Base-by-base conservation (phyloP, 1,284 basidiomycete species). In the Pyrrhoderma noxium region DNA sequence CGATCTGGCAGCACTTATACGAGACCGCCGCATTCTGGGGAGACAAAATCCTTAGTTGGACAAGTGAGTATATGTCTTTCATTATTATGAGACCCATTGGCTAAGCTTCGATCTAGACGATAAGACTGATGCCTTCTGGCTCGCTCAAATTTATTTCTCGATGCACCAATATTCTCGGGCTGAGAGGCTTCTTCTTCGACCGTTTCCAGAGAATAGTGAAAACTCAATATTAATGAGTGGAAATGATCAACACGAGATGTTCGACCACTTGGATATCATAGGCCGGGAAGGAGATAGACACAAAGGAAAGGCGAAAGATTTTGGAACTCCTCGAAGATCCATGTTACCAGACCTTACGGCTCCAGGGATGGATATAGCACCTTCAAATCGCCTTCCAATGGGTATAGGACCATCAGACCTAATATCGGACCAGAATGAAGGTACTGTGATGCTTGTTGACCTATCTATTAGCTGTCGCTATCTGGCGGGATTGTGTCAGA, bases 11-110 rank as follows among this genome's bases (percentile, higher is more conserved):
- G 66, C 95, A 99, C 71, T 71, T 99, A 25, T 97, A 98, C 67
- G 91, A 94, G 58, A 97, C 95, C 0, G 96, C 96, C 11, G 87
- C 90, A 8, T 98, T 98, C 65, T 99, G 96, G 96, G 96, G 94
- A 2, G 90, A 95, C 70, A 98, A 99, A 68, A 81, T 98, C 41
- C 72, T 97, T 35, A 88, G 81, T 51, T 92, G 93, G 84, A 97
- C 95, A 39, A 87, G 93, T 95, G 64, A 67, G 90, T 79, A 50
- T 25, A 11, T 3, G 2, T n/a, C 8, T 54, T 16, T n/a, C 36
- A 14, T 13, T 14, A 21, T 34, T 36, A 47, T 50, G 42, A 23
- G 31, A 52, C 13, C 38, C 35, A 50, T 3, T 44, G n/a, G 13
- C 45, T 14, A 9, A 21, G 23, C 43, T 18, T n/a, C n/a, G 37